Percentiles rank a stretch among this genome's conserved stretches.
Evolutionary conservation across 179 eudicot species (phyloP).

Genomic region (Dionaea muscipula): DNA sequence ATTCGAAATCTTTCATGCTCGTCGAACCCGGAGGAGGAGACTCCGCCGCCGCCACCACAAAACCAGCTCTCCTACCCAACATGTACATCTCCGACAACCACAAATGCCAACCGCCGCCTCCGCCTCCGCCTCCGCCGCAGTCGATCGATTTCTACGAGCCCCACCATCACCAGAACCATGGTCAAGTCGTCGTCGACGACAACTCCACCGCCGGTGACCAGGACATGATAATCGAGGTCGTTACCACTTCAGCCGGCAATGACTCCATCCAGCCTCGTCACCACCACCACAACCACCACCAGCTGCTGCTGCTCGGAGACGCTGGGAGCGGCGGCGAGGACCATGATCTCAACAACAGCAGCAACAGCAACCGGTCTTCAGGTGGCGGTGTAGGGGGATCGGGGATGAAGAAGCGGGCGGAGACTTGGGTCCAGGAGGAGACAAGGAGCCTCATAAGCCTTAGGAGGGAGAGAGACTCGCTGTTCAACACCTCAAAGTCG

Average conservation of each 20-base stretch:
- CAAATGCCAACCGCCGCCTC: constrained; percentile 11
- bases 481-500: constrained; percentile 78
- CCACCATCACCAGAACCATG: not conserved
- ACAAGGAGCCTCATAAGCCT: constrained; percentile 49
- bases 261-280: not conserved
- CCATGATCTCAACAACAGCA: constrained; percentile 13
- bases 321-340: constrained; percentile 19
- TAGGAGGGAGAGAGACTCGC: constrained; percentile 50
- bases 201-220: constrained; percentile 12
- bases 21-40: too few relatives aligned
- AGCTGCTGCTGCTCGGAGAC: constrained; percentile 7
- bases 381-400: too few relatives aligned
- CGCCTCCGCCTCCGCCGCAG: constrained; percentile 13
- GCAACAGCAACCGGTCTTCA: too few relatives aligned
- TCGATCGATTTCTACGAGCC: constrained; percentile 24
- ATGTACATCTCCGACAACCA: constrained; percentile 37
- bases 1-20: too few relatives aligned
- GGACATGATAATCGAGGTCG: constrained; percentile 39
- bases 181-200: constrained; percentile 24
- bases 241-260: constrained; percentile 4
- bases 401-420: constrained; percentile 76
- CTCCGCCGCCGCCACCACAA: not conserved
- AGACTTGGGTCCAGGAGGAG: constrained; percentile 86
- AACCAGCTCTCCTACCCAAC: not conserved
- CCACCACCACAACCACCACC: constrained; percentile 11